phyloP scores from a whole-genome alignment of 805 yeast species.

The Candida morakotiae region DNA sequence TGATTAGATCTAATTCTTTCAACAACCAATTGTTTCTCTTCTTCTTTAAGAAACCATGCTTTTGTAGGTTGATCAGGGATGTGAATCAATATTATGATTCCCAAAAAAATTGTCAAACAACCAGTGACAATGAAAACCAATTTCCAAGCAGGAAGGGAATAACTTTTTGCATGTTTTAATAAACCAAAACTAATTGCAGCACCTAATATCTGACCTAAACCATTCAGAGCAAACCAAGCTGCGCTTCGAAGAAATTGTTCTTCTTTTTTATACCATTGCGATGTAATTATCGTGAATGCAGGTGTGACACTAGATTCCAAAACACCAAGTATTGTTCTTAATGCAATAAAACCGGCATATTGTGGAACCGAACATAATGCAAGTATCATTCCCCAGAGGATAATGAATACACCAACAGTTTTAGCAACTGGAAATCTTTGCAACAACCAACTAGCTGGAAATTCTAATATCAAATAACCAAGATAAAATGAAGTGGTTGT shows the following conservation, averaged over 20 bases:
- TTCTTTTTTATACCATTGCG: constrained; percentile 31
- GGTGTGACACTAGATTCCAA: constrained; percentile 39
- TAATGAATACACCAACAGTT: constrained; percentile 42
- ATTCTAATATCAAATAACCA: constrained; percentile 59
- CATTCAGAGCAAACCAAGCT: constrained; percentile 33
- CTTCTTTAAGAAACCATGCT: constrained; percentile 36
- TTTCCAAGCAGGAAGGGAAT: constrained; percentile 54
- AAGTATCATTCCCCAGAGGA: constrained; percentile 62
- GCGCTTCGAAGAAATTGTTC: constrained; percentile 34
- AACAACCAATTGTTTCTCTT: constrained; percentile 32
- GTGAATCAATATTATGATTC: constrained; percentile 43
- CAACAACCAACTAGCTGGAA: constrained; percentile 41
- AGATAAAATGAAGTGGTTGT: constrained; percentile 40
- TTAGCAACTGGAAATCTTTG: constrained; percentile 59
- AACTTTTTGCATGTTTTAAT: constrained; percentile 31
- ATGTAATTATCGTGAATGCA: constrained; percentile 31
- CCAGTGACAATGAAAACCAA: constrained; percentile 59
- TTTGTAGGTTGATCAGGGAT: constrained; percentile 33
- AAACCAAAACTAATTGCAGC: constrained; percentile 53
- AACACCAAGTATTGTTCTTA: constrained; percentile 35
- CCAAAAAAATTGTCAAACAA: constrained; percentile 48
- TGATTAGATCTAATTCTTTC: constrained; percentile 28
- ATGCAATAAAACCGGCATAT: constrained; percentile 37
- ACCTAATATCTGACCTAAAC: constrained; percentile 37
- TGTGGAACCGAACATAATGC: constrained; percentile 50